Evolutionary conservation across 177 flowering plant species (phyloP).

Genomic region (Vitis hybrid): DNA sequence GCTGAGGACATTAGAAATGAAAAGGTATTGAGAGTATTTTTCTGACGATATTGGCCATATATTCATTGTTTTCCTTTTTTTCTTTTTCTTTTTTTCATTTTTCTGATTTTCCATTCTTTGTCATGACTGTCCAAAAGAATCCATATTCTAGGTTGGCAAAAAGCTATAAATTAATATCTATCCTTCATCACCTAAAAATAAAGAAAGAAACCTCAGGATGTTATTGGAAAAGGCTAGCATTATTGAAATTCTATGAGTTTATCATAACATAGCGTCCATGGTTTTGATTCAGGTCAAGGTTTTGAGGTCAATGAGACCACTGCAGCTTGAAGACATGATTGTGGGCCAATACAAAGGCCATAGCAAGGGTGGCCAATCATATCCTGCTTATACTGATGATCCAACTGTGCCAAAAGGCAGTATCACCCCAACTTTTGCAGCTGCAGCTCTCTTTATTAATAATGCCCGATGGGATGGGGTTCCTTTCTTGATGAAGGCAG

Average conservation of each 20-base stretch:
- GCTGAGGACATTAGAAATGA: conserved; percentile 88
- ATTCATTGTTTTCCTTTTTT: not conserved
- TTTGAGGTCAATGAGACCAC: conserved; percentile 65
- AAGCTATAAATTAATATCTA: too few species aligned
- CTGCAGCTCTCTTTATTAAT: conserved; percentile 76
- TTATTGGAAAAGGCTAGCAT: not conserved
- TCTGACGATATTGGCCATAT: not conserved
- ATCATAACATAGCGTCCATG: not conserved
- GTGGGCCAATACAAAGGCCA: conserved; percentile 82
- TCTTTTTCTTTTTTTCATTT: not conserved
- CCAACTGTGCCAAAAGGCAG: conserved; percentile 67
- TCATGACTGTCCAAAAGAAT: not conserved
- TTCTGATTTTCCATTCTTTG: not conserved
- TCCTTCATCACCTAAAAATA: not conserved
- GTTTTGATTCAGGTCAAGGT: conserved; percentile 67
- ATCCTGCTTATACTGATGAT: conserved; percentile 70
- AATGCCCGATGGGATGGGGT: conserved; percentile 97
- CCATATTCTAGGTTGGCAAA: not conserved
- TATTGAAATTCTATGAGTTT: not conserved
- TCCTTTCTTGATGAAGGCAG: conserved; percentile 90
- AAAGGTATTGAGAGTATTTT: conserved; percentile 45
- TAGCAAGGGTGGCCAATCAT: conserved; percentile 46
- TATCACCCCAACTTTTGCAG: conserved; percentile 80
- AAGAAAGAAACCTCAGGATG: not conserved
- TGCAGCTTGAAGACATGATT: conserved; percentile 61